phyloP scores from a whole-genome alignment of 1,284 basidiomycete genomes.

The Pseudomicrostroma phylloplanum region DNA sequence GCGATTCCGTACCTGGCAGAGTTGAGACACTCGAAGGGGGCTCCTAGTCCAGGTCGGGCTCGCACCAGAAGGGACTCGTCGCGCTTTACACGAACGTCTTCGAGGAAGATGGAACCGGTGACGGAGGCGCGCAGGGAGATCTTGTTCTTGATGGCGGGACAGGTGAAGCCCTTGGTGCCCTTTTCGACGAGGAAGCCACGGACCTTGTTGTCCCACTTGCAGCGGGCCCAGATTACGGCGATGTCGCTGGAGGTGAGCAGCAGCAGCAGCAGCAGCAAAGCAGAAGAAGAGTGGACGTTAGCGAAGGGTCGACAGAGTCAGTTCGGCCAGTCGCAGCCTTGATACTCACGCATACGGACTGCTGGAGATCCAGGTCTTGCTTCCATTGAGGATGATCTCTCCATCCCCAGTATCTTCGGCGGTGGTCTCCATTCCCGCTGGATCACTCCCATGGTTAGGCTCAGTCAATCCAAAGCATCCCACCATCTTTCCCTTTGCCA shows the following conservation, averaged over 20 bases:
- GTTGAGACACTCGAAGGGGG: conserved; percentile 46
- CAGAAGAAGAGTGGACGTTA: too few species aligned
- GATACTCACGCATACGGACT: conserved; percentile 22
- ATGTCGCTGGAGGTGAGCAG: conserved; percentile 54
- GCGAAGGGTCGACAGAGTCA: background rate
- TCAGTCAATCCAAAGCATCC: conserved; percentile 95
- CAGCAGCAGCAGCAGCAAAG: conserved; percentile 51
- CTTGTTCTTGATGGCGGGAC: conserved; percentile 88
- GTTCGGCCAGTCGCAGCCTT: background rate
- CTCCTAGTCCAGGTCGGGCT: conserved; percentile 36
- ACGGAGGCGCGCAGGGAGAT: conserved; percentile 78
- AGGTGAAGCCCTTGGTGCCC: conserved; percentile 75
- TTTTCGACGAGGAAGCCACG: conserved; percentile 90
- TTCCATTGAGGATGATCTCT: conserved; percentile 77
- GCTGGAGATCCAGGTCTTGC: conserved; percentile 96
- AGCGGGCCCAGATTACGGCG: conserved; percentile 88
- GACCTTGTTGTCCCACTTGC: conserved; percentile 86
- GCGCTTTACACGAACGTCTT: conserved; percentile 34
- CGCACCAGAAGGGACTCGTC: conserved; percentile 35
- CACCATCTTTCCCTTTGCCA: conserved; percentile 79
- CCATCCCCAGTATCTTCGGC: conserved; percentile 70
- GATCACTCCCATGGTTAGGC: conserved; percentile 92
- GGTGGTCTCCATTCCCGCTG: conserved; percentile 84
- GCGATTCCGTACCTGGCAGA: conserved; percentile 41
- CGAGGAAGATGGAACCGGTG: conserved; percentile 87